A percentile compares a stretch with the other conserved stretches of the same genome.
Evolutionary conservation across 306 rosid species (phyloP).

Genomic region (Dalbergia cultrata): DNA sequence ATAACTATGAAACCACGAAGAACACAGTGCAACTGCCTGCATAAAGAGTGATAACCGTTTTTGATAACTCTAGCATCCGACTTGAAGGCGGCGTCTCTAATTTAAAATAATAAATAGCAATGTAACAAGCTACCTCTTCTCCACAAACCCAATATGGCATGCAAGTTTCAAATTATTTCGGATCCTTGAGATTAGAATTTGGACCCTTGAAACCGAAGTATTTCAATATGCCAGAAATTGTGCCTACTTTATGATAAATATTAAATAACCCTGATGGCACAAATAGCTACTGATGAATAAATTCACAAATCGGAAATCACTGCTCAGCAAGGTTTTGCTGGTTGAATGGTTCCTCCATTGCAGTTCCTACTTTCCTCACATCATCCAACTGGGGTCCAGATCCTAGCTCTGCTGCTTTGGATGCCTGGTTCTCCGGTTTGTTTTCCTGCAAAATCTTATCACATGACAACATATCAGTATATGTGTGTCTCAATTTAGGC

Average conservation of each 20-base stretch:
- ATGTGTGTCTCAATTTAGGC: conserved; percentile 2
- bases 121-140: conserved; percentile 21
- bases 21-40: background rate
- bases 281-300: conserved; percentile 25
- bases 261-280: conserved; percentile 15
- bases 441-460: conserved; percentile 73
- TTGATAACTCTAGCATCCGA: conserved; percentile 25
- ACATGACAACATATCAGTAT: conserved; percentile 42
- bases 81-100: conserved; percentile 8
- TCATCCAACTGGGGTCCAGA: conserved; percentile 54
- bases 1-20: background rate
- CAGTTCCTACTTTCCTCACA: conserved; percentile 42
- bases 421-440: conserved; percentile 53
- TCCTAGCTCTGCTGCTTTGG: conserved; percentile 49
- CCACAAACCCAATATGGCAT: conserved; percentile 40
- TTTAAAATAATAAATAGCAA: conserved; percentile 14
- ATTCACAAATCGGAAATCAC: conserved; percentile 18
- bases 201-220: conserved; percentile 33
- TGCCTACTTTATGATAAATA: conserved; percentile 29
- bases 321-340: conserved; percentile 35
- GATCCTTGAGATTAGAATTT: conserved; percentile 31
- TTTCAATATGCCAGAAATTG: conserved; percentile 42
- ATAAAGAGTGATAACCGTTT: background rate
- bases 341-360: conserved; percentile 46
- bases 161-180: conserved; percentile 38